Conservation (phyloP, 768 basidiomycete species). For the Austroboletus festivus region DNA sequence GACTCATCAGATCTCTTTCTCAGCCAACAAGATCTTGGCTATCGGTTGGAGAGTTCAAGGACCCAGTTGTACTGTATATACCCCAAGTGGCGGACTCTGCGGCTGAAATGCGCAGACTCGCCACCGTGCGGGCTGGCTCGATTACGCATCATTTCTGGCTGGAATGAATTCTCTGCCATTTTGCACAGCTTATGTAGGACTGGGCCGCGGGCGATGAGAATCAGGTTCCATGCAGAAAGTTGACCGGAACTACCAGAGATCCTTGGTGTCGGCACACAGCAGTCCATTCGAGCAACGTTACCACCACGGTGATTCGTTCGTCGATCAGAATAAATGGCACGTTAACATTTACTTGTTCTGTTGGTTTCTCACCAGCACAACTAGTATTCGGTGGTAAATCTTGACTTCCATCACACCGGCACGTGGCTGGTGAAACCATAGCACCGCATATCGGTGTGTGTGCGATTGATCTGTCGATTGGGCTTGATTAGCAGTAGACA, state of each 20-base stretch:
- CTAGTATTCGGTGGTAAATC: constrained; percentile 17
- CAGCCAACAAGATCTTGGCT: background rate
- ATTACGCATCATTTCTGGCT: background rate
- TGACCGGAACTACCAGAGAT: constrained; percentile 15
- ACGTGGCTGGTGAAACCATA: constrained; percentile 16
- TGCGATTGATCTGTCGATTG: constrained; percentile 9
- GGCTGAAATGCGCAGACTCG: background rate
- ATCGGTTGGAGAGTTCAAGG: background rate
- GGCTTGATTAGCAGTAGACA: constrained; percentile 22
- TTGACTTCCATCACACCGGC: background rate
- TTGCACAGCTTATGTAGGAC: constrained; percentile 26
- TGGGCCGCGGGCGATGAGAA: constrained; percentile 20
- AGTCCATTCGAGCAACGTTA: constrained; percentile 3
- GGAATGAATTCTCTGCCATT: background rate
- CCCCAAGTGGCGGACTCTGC: background rate
- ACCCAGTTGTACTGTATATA: background rate
- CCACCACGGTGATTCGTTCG: background rate
- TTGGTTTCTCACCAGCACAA: constrained; percentile 12
- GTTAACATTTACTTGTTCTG: background rate
- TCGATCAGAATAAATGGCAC: background rate
- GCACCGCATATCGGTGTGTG: constrained; percentile 13
- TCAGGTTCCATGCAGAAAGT: constrained; percentile 17
- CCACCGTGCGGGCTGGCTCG: no score
- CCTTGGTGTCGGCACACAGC: constrained; percentile 21
- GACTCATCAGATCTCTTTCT: background rate